Evolutionary conservation across 1,284 basidiomycete genomes (phyloP), one percentile per base, ranked within the genome.

Genomic region (Athelia sp.): DNA sequence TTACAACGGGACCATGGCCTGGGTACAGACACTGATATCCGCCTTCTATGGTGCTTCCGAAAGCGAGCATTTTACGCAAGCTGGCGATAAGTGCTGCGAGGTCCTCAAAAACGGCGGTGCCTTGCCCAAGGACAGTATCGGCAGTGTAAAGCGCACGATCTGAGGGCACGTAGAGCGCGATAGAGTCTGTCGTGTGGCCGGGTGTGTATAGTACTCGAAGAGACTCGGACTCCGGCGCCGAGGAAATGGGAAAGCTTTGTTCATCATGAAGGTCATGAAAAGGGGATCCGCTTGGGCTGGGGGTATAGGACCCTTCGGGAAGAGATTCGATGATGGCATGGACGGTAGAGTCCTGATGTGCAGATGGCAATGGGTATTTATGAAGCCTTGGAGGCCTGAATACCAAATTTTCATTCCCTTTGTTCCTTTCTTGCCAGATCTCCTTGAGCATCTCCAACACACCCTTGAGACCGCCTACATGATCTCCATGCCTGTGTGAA

Each of bases 401-500:
- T 1, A 76, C 67, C 13, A 29, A 29, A 9, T n/a, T n/a, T 21
- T n/a, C 15, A 3, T 59, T 51, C 0, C 66, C 56, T 6, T 69
- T 55, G 48, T 76, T 73, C 10, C 70, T 64, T 35, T 72, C 66
- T 26, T 68, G 64, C 83, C 86, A 87, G 22, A 84, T 65, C 19
- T 72, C 67, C 18, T 75, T 71, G 1, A 97, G 76, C 43, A 90
- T 77, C 1, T 61, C 60, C 1, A 98, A 78, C 0, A 98, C 84
- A 23, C 78, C 72, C 0, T 79, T 79, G 3, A 97, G 71, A 2
- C 94, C 96, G 4, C 79, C 79, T 48, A 86, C 76, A 58, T 98
- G 96, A 66, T 98, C 96, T 38, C 75, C 72, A 62, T 98, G 96
- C 73, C 87, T 87, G 65, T 98, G 96, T 0, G 93, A 93, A 43